Evolutionary conservation across 192 early-diverging fungal genomes (phyloP).

Genomic region (Coemansia nantahalensis): DNA sequence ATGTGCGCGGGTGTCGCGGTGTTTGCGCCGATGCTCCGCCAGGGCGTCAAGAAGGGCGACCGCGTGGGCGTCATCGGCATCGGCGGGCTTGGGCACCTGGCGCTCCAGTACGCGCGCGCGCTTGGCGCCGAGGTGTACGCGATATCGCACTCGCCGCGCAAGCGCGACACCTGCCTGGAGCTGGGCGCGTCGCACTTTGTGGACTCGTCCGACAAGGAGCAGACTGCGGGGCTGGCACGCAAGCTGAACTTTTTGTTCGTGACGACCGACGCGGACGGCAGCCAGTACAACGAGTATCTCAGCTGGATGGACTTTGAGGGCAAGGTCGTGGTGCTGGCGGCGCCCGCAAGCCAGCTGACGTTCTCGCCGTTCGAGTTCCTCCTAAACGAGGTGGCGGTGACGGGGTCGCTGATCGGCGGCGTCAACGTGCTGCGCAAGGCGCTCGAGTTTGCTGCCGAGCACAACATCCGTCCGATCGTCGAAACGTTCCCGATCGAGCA

Average conservation of each 20-base stretch:
- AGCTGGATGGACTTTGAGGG: constrained; percentile 57
- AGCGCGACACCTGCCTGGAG: constrained; percentile 53
- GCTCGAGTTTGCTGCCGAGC: constrained; percentile 64
- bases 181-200: constrained; percentile 62
- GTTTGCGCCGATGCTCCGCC: constrained; percentile 64
- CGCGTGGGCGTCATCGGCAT: constrained; percentile 74
- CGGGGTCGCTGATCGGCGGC: constrained; percentile 68
- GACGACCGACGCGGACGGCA: constrained; percentile 25
- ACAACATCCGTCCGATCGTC: constrained; percentile 62
- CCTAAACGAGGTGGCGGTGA: constrained; percentile 51
- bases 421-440: constrained; percentile 59
- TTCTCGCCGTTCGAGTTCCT: constrained; percentile 53
- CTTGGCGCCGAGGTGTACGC: constrained; percentile 54
- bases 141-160: constrained; percentile 58
- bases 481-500: constrained; percentile 63
- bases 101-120: constrained; percentile 61
- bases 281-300: constrained; percentile 53
- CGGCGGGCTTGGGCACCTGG: constrained; percentile 76
- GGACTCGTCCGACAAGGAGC: constrained; percentile 26
- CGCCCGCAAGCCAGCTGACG: constrained; percentile 58
- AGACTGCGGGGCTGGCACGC: constrained; percentile 14
- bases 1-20: constrained; percentile 83
- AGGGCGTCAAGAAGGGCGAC: constrained; percentile 59
- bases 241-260: constrained; percentile 40
- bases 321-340: constrained; percentile 62